Conservation (phyloP, 148 eudicot species). For the Suaeda aralocaspica region DNA sequence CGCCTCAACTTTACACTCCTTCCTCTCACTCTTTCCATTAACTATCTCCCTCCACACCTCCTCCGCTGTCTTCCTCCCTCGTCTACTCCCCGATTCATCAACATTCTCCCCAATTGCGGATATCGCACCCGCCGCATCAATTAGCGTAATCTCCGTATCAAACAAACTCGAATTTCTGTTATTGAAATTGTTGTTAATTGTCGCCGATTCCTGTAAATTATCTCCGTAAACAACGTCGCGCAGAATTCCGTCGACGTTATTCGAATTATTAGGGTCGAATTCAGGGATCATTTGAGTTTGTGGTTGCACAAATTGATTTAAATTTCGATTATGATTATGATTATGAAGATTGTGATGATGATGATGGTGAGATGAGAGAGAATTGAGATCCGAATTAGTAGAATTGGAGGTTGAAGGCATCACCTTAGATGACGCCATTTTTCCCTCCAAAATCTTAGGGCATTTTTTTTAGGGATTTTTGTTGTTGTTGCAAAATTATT, state of each 20-base stretch:
- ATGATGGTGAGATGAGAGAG: constrained; percentile 13
- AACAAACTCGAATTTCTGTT: not conserved
- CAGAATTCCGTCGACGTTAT: constrained; percentile 29
- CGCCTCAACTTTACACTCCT: constrained; percentile 50
- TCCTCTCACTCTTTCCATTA: constrained; percentile 34
- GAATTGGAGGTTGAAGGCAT: constrained; percentile 39
- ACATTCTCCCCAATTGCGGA: constrained; percentile 31
- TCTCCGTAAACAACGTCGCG: constrained; percentile 22
- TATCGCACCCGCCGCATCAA: constrained; percentile 59
- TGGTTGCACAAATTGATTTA: constrained; percentile 13
- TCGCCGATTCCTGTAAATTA: not conserved
- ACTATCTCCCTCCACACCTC: constrained; percentile 88
- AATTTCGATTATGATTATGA: not conserved
- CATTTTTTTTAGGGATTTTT: not conserved
- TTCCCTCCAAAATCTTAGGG: constrained; percentile 20
- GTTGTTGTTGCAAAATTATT: not conserved
- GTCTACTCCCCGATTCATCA: constrained; percentile 13
- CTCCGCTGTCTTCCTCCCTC: constrained; percentile 45
- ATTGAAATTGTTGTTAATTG: not conserved
- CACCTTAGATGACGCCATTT: constrained; percentile 60
- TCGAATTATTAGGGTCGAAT: constrained; percentile 10
- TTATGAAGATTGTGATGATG: constrained; percentile 5
- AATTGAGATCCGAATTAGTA: constrained; percentile 41
- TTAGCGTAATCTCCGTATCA: constrained; percentile 42
- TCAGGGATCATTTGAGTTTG: constrained; percentile 32